Evolutionary conservation across 2,329 filamentous ascomycete species (phyloP).

Genomic region (Dissoconium aciculare): DNA sequence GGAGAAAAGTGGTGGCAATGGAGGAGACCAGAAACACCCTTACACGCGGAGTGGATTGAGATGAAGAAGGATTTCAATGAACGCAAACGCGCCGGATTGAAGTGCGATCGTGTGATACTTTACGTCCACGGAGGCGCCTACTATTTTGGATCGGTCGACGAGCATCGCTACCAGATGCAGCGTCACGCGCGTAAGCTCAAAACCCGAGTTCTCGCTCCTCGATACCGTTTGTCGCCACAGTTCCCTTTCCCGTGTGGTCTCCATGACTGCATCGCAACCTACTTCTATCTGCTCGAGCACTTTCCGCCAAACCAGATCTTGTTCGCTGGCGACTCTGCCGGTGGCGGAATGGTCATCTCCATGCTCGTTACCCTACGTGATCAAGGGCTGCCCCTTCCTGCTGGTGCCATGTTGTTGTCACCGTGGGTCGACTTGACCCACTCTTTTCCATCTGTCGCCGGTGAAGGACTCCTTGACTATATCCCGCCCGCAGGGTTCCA

Average conservation of each 20-base stretch:
- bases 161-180: constrained; percentile 97
- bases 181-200: constrained; percentile 87
- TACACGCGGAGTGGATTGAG: constrained; percentile 90
- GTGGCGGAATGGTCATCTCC: constrained; percentile 73
- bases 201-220: constrained; percentile 69
- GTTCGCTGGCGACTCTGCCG: constrained; percentile 82
- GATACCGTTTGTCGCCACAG: constrained; percentile 79
- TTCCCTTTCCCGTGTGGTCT: constrained; percentile 91
- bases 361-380: constrained; percentile 71
- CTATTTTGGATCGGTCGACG: constrained; percentile 89
- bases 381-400: constrained; percentile 67
- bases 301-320: constrained; percentile 73
- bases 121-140: constrained; percentile 93
- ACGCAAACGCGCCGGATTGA: constrained; percentile 41
- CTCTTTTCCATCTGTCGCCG: constrained; percentile 79
- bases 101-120: constrained; percentile 65
- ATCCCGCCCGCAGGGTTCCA: constrained; percentile 79
- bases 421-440: constrained; percentile 95
- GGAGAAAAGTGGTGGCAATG: constrained; percentile 84
- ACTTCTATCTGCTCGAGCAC: constrained; percentile 62
- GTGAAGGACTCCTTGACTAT: constrained; percentile 63
- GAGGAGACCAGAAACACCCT: constrained; percentile 49
- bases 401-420: constrained; percentile 78
- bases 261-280: constrained; percentile 77
- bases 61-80: constrained; percentile 71